These are phyloP conservation scores for Pleurotus sapidus DNA, from an alignment of 768 basidiomycete genomes.

Conservation along the genomic window DNA sequence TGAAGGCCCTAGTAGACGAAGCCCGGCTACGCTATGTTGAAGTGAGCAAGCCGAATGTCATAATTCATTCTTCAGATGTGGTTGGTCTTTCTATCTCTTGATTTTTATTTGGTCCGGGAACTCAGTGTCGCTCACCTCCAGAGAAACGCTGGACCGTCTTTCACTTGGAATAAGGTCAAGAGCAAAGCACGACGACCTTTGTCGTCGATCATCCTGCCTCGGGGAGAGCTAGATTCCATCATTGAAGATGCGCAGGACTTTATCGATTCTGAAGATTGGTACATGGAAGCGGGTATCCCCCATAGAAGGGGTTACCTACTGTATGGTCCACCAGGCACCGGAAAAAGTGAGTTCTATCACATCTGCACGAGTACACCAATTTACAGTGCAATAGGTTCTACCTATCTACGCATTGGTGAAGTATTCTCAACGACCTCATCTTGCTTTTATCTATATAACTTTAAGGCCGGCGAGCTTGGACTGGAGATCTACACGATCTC, in stretches of 20 bases:
- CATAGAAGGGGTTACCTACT: conserved; percentile 56
- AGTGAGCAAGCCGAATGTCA: conserved; percentile 38
- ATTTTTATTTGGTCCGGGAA: not conserved
- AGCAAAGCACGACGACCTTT: conserved; percentile 47
- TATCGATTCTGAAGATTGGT: conserved; percentile 52
- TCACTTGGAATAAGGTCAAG: conserved; percentile 43
- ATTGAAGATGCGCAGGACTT: conserved; percentile 53
- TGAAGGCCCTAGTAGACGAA: conserved; percentile 40
- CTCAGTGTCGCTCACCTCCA: conserved; percentile 13
- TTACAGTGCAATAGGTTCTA: conserved; percentile 31
- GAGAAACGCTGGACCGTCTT: conserved; percentile 33
- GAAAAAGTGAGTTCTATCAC: conserved; percentile 41
- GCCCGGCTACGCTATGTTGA: conserved; percentile 37
- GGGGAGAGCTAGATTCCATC: conserved; percentile 42
- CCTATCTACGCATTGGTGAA: conserved; percentile 51
- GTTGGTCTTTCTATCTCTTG: conserved; percentile 17
- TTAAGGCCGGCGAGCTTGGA: conserved; percentile 59
- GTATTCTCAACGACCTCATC: not conserved
- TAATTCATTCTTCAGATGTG: conserved; percentile 32
- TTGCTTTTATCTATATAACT: not conserved
- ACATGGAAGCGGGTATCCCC: conserved; percentile 52
- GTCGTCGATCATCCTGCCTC: conserved; percentile 49
- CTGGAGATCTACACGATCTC: conserved; percentile 79
- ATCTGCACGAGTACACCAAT: no score
- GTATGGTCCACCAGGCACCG: conserved; percentile 59